phyloP scores from a whole-genome alignment of 129 eudicot genomes.

The Lactuca saligna region DNA sequence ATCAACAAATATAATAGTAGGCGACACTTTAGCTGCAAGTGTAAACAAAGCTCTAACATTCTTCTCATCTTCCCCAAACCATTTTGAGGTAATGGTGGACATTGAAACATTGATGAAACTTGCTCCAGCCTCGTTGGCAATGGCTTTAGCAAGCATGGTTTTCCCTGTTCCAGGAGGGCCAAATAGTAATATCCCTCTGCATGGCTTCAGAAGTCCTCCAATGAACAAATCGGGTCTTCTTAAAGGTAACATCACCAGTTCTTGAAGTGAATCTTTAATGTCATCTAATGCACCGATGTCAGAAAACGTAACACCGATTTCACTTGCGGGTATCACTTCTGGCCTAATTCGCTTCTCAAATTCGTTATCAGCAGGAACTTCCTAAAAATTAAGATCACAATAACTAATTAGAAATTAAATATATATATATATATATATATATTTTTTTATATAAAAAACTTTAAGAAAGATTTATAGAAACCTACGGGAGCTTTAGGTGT shows the following conservation, averaged over 20 bases:
- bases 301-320: constrained; percentile 80
- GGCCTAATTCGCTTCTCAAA: constrained; percentile 90
- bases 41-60: constrained; percentile 85
- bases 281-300: constrained; percentile 92
- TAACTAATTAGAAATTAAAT: no score
- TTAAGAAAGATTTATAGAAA: background rate
- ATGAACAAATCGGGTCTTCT: constrained; percentile 81
- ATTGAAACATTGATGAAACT: constrained; percentile 92
- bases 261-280: constrained; percentile 88
- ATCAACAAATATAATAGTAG: constrained; percentile 91
- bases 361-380: constrained; percentile 81
- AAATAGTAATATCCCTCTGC: constrained; percentile 75
- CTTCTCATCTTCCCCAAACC: constrained; percentile 99
- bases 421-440: no score
- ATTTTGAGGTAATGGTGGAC: constrained; percentile 93
- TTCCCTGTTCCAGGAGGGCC: constrained; percentile 97
- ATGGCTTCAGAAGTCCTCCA: constrained; percentile 89
- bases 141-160: constrained; percentile 97
- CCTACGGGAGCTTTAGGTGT: constrained; percentile 70
- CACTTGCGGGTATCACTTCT: constrained; percentile 92
- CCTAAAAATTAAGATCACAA: constrained; percentile 33
- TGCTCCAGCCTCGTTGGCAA: constrained; percentile 96
- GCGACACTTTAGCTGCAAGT: constrained; percentile 89
- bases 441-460: background rate
- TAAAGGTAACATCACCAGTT: constrained; percentile 84